Evolutionary conservation across 2,329 filamentous ascomycete genomes (phyloP).

Genomic region (Basipetospora chlamydospora): DNA sequence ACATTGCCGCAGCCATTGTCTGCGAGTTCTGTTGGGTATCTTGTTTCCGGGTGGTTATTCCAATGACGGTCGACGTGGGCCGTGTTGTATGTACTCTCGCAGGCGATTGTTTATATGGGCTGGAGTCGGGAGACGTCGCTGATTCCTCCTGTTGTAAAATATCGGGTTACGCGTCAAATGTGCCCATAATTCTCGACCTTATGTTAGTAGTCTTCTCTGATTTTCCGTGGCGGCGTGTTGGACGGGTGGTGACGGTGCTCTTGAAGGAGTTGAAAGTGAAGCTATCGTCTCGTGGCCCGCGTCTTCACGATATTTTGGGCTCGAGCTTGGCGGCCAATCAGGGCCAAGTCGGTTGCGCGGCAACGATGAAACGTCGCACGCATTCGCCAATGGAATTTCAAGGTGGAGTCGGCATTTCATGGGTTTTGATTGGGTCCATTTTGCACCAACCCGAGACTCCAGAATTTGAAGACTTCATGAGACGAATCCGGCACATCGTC

Average conservation of each 20-base stretch:
- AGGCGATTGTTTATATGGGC: not conserved
- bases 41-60: not conserved
- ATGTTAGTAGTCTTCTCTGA: conserved; percentile 15
- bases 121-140: too few species aligned
- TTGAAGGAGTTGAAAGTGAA: too few species aligned
- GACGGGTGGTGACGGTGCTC: not conserved
- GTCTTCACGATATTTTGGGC: too few species aligned
- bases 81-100: not conserved
- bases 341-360: not conserved
- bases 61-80: not conserved
- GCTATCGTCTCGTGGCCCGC: too few species aligned
- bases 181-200: conserved; percentile 2
- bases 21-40: not conserved
- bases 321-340: not conserved
- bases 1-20: conserved; percentile 32
- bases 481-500: too few species aligned
- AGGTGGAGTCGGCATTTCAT: too few species aligned
- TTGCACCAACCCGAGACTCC: too few species aligned
- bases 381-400: too few species aligned
- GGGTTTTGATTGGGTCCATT: too few species aligned
- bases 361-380: not conserved
- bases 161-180: conserved; percentile 6
- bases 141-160: not conserved
- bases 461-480: too few species aligned
- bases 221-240: conserved; percentile 4